phyloP scores from a whole-genome alignment of 1,139 yeast genomes.

The Zygoascus sp. region DNA sequence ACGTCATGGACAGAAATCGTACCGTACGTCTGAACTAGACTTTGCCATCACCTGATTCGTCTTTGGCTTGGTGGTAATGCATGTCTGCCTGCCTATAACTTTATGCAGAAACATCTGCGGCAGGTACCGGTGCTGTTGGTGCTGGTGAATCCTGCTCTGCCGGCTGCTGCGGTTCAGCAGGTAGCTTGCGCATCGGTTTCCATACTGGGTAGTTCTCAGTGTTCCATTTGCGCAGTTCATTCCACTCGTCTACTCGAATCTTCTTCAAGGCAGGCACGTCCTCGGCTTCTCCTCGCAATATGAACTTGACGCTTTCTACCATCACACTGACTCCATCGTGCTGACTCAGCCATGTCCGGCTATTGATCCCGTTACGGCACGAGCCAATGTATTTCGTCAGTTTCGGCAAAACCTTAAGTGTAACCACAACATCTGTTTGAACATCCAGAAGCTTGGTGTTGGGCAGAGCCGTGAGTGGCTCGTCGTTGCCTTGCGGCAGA shows the following conservation, averaged over 20 bases:
- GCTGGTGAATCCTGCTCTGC: no score
- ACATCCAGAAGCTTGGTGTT: not conserved
- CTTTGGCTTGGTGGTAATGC: no score
- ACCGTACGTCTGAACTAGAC: no score
- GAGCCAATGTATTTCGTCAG: conserved; percentile 58
- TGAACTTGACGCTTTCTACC: conserved; percentile 46
- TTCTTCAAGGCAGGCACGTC: conserved; percentile 26
- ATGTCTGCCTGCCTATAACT: no score
- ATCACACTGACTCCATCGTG: conserved; percentile 72
- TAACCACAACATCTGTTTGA: conserved; percentile 56
- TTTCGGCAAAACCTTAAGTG: conserved; percentile 65
- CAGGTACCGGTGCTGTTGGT: no score
- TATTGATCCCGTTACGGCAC: conserved; percentile 61
- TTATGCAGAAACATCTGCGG: no score
- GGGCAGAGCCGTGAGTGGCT: not conserved
- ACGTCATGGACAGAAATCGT: no score
- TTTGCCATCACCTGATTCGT: no score
- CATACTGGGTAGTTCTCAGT: conserved; percentile 15
- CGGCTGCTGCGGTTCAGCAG: not conserved
- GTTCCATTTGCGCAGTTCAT: conserved; percentile 14
- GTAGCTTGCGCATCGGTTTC: conserved; percentile 1
- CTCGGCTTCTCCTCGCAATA: conserved; percentile 35
- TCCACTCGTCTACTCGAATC: conserved; percentile 32
- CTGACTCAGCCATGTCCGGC: conserved; percentile 62
- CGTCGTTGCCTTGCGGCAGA: not conserved